Evolutionary conservation across 202 grass and related monocot genomes (phyloP), one percentile per base, ranked within the genome.

Genomic region (Tripidium arundinaceum): DNA sequence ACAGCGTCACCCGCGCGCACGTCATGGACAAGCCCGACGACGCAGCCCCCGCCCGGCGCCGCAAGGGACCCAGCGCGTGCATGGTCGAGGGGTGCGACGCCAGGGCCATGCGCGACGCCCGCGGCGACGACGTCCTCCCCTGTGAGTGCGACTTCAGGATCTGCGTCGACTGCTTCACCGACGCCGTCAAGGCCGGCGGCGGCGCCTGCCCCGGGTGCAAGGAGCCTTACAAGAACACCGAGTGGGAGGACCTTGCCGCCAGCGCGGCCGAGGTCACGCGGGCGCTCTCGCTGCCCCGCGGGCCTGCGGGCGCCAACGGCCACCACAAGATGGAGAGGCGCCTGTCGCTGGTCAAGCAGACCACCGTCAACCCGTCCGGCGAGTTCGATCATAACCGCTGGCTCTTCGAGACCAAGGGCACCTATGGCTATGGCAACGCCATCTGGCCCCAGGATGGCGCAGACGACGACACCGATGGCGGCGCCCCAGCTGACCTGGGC

Each of bases 331-430:
- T 93, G 77, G 90, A 93, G 62, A 81, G 88, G 40, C 65, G 88
- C 12, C 42, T 97, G 33, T 94, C 94, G 28, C 40, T 97, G 62
- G 81, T 90, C 65, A 90, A 94, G 76, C 83, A 90, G 81, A 43
- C 28, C 19, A 49, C 28, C 39, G 52, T 57, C 31, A 43, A 39
- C 57, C 82, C 75, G 77, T 24, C 75, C 8, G 90, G 90, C 5
- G 96, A 99, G 61, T 99, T 99, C 52, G 92, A 99, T 25, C 96
- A 99, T 43, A 99, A 91, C 85, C 74, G 92, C 13, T 98, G 96
- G 96, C 87, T 98, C 39, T 98, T 95, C 72, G 92, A 95, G 92
- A 98, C 96, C 10, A 98, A 98, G 78, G 96, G 96, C 9, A 98
- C 96, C 10, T 98, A 95, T 18, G 92, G 96, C 9, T 98, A 98